phyloP scores from a whole-genome alignment of 202 grass and related monocot genomes.

The Schoenoplectus tabernaemontani region DNA sequence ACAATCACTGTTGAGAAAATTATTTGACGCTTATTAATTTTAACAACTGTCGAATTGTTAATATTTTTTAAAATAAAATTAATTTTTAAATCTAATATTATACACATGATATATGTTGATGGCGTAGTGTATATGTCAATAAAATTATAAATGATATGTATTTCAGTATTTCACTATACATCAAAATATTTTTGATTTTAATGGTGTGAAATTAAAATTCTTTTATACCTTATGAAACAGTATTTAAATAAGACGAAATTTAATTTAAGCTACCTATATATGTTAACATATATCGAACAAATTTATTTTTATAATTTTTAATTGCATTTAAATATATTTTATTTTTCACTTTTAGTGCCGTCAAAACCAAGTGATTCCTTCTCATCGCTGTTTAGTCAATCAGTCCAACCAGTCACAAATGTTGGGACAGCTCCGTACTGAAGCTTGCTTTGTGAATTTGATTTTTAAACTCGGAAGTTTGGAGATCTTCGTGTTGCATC shows the following conservation, averaged over 20 bases:
- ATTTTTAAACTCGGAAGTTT: not conserved
- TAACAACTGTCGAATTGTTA: not conserved
- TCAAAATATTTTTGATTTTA: no score
- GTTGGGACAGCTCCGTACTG: not conserved
- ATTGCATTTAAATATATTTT: not conserved
- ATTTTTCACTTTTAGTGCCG: not conserved
- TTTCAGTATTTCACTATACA: no score
- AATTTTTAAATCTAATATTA: not conserved
- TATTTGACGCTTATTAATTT: not conserved
- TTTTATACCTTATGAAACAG: no score
- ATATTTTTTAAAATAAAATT: no score
- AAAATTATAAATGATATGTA: no score
- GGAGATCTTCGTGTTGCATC: no score
- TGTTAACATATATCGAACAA: not conserved
- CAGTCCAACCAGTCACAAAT: not conserved
- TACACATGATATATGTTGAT: no score
- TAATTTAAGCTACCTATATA: no score
- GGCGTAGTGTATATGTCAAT: no score
- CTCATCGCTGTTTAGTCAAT: not conserved
- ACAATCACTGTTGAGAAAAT: not conserved
- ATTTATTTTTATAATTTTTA: not conserved
- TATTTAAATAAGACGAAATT: no score
- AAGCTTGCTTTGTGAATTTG: not conserved
- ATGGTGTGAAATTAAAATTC: no score
- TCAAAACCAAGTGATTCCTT: not conserved